Base-by-base conservation (phyloP, 441 rosid genomes). In the Lepidium campestre region DNA sequence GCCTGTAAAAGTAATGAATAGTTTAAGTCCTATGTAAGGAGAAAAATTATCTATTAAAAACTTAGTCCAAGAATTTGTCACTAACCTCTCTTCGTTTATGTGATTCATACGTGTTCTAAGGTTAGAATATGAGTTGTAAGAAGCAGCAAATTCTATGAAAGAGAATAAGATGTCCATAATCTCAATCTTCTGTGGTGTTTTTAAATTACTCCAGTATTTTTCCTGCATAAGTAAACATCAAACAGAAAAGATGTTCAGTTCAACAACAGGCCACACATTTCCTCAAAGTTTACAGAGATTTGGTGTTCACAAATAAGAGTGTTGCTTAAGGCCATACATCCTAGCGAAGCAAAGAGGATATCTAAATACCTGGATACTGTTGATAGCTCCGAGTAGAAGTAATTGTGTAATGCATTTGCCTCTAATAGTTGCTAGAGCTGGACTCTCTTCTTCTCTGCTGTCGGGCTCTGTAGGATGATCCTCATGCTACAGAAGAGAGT, bases 381-480 rank as follows among this genome's bases (percentile, higher is more conserved):
- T 89, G 70, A 95, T 85, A 65, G 98, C 95, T 72, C 96, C 91
- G 59, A 95, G 96, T 77, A 95, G 94, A 71, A 95, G 79, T 63
- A 95, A 71, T 36, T 95, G 98, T 62, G 99, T 95, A 74, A 95
- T 82, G 81, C 98, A 95, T 80, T 95, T 95, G 78, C 97, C 96
- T 83, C 99, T 86, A 67, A 95, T 78, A 62, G 87, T 77, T 79
- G 76, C 83, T 81, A 91, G 78, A 41, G 94, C 54, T 62, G 98
- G 91, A 77, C 88, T 82, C 86, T 93, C 99, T 82, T 90, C 98
- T 63, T 84, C 94, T 79, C 82, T 90, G 65, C 41, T 53, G 53
- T 85, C 92, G 29, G 86, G 78, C 80, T 85, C 98, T 65, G 67
- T 71, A 69, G 78, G 63, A 79, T 83, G 63, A 79, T 83, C 85